These are phyloP conservation scores for Geotrichum klebahnii DNA, from an alignment of 1,139 yeast species.

Conservation along the genomic window DNA sequence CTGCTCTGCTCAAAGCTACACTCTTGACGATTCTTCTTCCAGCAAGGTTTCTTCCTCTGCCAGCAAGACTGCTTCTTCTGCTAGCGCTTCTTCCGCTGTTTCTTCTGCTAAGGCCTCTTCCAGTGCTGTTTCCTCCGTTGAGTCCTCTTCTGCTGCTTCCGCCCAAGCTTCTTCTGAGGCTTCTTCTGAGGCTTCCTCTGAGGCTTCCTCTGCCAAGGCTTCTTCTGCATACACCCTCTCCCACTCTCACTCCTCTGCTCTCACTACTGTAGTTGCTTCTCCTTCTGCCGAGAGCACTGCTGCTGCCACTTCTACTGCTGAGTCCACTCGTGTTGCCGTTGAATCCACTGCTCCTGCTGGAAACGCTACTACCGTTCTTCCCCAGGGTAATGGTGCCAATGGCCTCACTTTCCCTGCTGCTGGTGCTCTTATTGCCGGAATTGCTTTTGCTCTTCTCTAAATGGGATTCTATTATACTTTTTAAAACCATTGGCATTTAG, in stretches of 20 bases:
- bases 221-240: conserved; percentile 24
- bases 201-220: conserved; percentile 27
- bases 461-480: conserved; percentile 2
- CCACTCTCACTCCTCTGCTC: conserved; percentile 28
- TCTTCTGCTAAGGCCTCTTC: conserved; percentile 30
- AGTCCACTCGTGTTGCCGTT: background rate
- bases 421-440: conserved; percentile 17
- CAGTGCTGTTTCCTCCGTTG: conserved; percentile 21
- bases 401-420: conserved; percentile 11
- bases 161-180: conserved; percentile 18
- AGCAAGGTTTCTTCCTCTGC: conserved; percentile 37
- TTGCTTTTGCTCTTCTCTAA: conserved; percentile 6
- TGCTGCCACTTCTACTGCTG: conserved; percentile 7
- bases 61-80: conserved; percentile 33
- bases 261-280: conserved; percentile 26
- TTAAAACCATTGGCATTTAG: conserved; percentile 5
- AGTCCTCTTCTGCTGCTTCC: conserved; percentile 23
- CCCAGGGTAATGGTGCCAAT: conserved; percentile 15
- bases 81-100: conserved; percentile 38
- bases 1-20: conserved; percentile 31
- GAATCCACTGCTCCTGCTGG: conserved; percentile 6
- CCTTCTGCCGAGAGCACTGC: conserved; percentile 15
- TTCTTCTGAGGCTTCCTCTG: conserved; percentile 17
- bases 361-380: background rate
- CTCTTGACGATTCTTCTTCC: too few species aligned